phyloP scores from a whole-genome alignment of 768 basidiomycete genomes.

The Mycena sanguinolenta region DNA sequence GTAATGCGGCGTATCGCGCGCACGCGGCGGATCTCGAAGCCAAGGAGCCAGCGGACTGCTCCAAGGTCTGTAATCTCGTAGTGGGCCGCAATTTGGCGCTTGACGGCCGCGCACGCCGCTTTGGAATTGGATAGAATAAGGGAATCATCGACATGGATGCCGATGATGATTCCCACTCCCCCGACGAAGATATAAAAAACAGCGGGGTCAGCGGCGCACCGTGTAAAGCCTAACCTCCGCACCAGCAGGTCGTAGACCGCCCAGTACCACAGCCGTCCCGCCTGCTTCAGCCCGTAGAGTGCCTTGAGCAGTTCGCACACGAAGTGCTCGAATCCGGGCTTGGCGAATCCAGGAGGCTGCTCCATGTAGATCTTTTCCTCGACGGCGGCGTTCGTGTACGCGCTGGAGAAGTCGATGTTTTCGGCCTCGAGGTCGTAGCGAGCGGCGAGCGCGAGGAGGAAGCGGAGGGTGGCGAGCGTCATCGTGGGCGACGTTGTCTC shows the following conservation, averaged over 20 bases:
- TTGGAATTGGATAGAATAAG: too few species aligned
- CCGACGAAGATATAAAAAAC: not conserved
- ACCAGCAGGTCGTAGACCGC: not conserved
- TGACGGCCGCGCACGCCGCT: too few species aligned
- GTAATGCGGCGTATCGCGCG: too few species aligned
- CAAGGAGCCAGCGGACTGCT: too few species aligned
- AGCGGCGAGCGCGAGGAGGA: not conserved
- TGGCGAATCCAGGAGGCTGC: not conserved
- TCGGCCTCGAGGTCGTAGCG: not conserved
- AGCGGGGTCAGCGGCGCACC: not conserved
- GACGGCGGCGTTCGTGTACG: not conserved
- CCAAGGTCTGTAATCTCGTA: too few species aligned
- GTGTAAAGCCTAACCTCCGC: not conserved
- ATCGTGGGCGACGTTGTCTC: not conserved
- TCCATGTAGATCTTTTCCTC: not conserved
- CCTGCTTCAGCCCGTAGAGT: not conserved
- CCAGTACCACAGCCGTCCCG: not conserved
- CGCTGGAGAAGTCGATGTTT: conserved; percentile 1
- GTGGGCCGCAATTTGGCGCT: too few species aligned
- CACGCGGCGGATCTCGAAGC: too few species aligned
- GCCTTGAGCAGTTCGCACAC: not conserved
- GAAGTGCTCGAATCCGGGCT: not conserved
- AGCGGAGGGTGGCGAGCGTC: not conserved
- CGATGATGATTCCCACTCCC: not conserved
- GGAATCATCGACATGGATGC: too few species aligned